Base-by-base conservation (phyloP, 306 rosid species). In the Quercus engelmannii region DNA sequence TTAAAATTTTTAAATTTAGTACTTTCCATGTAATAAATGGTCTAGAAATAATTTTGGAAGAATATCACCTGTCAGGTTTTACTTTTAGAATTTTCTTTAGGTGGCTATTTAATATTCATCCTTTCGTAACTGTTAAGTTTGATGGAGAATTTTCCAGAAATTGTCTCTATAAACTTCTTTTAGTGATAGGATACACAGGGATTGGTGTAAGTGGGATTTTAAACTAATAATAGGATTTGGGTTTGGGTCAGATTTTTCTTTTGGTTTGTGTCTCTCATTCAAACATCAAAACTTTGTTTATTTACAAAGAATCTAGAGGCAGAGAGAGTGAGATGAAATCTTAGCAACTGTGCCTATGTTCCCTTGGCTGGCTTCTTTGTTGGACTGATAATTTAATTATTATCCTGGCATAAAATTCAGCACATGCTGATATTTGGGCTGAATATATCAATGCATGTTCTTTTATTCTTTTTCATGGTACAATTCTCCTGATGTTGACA, bases 101-200 rank as follows among this genome's bases (percentile, higher is more conserved):
- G 72, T 67, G 71, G 71, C 25, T 33, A 67, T 67, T 35, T 67
- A 31, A 67, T 67, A 33, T 67, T 35, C 52, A 67, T 67, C 51
- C 52, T 67, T 19, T 17, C 7, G 4, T 7, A 35, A 64, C 17
- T 12, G 38, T 19, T 9, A 19, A 67, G 11, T 35, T 35, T 35
- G 51, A n/a, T 33, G 72, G 49, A 23, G 67, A 59, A 23, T 23
- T 21, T 23, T 4, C 12, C 33, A 49, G 54, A 49, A 49, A 49
- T 1, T 49, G 54, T 17, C 17, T 49, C 54, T 49, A 49, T 49
- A 49, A 49, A 49, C 54, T 49, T 3, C 54, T 49, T 10, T 49
- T 10, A 12, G 54, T 2, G 54, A 23, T 59, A 12, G 67, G 67
- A 26, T 59, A 20, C 25, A 13, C 33, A 2, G 2, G 23, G 30